Base-by-base conservation (phyloP, 352 stramenopile genomes). In the Globisporangium iwayamae region DNA sequence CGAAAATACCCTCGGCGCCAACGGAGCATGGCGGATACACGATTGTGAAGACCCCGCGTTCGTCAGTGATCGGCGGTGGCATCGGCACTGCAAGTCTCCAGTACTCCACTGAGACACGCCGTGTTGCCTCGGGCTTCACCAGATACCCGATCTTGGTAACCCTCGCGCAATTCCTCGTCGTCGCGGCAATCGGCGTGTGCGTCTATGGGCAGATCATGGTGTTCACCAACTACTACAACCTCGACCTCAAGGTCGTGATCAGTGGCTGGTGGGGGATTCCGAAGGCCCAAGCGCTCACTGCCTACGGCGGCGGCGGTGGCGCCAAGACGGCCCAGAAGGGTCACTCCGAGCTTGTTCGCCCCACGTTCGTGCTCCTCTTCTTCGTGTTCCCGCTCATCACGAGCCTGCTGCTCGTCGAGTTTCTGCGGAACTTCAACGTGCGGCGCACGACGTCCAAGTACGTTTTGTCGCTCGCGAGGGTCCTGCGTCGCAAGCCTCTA, bases 341-440 rank as follows among this genome's bases (percentile, higher is more conserved):
- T 3, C 54, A 60, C 25, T 60, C 28, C 22, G 73, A 90, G 60
- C 86, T 90, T 74, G 60, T 81, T 11, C 75, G 74, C 4, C 69
- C 71, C n/a, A 87, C 75, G 8, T 89, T 74, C 62, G 78, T 89
- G 41, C 67, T 74, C 43, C 64, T 91, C 11, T 74, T 80, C 25
- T 59, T 50, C 3, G 64, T 81, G 18, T 18, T 87, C 7, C 76
- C 81, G 3, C 36, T 90, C 8, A 13, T 79, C 38, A 66, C 63
- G 6, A 73, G 64, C 8, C 47, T 79, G 16, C 8, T 88, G 34
- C 58, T 88, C 8, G 62, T 83, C 30, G 70, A 84, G 18, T 72
- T 69, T 34, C 51, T 86, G 8, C 69, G 68, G 16, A 57, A 73
- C 45, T 73, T 72, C 47, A 81, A 78, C 58, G 65, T 72, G 1